Base-by-base conservation (phyloP, 2,329 filamentous ascomycete genomes). In the Fusarium oligoseptatum region DNA sequence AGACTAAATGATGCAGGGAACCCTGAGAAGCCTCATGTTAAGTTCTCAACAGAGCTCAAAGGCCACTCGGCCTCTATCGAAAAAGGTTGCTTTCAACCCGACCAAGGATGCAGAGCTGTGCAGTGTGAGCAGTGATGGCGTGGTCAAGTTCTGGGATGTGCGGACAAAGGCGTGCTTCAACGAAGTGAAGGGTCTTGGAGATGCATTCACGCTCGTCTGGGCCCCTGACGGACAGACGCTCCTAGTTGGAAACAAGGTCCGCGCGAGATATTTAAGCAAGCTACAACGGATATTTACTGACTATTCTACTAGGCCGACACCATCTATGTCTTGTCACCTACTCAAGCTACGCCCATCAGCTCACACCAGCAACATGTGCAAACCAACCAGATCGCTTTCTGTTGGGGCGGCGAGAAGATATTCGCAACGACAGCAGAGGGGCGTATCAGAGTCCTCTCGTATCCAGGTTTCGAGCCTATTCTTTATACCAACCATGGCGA, bases 131-230 rank as follows among this genome's bases (percentile, higher is more conserved):
- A 89, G 86, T 52, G 94, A 96, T 79, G 94, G 94, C 2, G 89
- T 92, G 36, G 91, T 94, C 70, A 91, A 93, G 80, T 91, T 96
- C 76, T 96, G 94, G 94, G 94, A 96, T 79, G 93, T 95, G 14
- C 87, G 93, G 77, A 92, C 89, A 68, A 94, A 93, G 80, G 88
- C 88, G 2, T 92, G 91, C 76, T 88, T 92, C 72, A 93, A 93
- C 62, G 92, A 94, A 80, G 87, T 94, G 43, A 91, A 89, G 75
- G 88, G 88, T 6, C 85, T 92, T 55, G 92, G 91, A 9, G 89
- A 91, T 73, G 90, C 93, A 4, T 92, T 94, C 76, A 93, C 91
- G 12, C 84, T 96, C 67, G 91, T 89, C 1, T 96, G 94, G 94
- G 89, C 89, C 36, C 93, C 94, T 0, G 90, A 93, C 76, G 94